Evolutionary conservation across 75 land plant species (phyloP).

Genomic region (Cupressus sempervirens): DNA sequence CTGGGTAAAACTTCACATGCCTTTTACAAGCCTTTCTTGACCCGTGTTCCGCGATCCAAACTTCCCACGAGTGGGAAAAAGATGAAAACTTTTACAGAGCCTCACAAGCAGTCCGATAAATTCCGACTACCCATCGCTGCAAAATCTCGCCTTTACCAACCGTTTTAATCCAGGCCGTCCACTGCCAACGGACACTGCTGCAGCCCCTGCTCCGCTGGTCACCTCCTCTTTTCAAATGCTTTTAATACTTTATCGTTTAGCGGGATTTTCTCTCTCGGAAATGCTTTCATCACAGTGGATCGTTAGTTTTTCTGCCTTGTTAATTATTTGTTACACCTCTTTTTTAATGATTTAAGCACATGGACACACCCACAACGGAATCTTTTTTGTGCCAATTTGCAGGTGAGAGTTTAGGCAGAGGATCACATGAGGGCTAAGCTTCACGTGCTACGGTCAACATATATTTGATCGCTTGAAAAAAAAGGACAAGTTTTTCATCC

Average conservation of each 20-base stretch:
- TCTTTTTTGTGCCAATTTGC: constrained; percentile 4
- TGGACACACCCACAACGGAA: not conserved
- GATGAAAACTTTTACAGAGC: not conserved
- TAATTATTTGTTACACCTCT: not conserved
- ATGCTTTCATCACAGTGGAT: not conserved
- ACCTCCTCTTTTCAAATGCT: not conserved
- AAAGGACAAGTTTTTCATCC: no score
- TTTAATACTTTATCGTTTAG: not conserved
- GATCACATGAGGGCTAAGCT: not conserved
- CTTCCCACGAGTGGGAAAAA: not conserved
- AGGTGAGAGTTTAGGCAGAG: not conserved
- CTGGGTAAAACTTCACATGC: not conserved
- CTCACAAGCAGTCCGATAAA: not conserved
- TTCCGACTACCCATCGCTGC: not conserved
- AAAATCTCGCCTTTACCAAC: constrained; percentile 9
- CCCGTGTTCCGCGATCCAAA: not conserved
- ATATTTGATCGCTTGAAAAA: no score
- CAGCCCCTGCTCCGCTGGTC: not conserved
- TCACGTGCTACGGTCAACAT: no score
- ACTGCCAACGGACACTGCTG: not conserved
- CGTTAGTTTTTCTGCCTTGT: not conserved
- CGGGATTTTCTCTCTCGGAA: not conserved
- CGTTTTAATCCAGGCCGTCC: not conserved
- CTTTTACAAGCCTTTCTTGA: not conserved
- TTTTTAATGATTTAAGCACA: constrained; percentile 5